A percentile compares a stretch with the other conserved stretches of the same genome.
phyloP scores from a whole-genome alignment of 2,329 filamentous ascomycete species.

The Hymenoscyphus fraxineus region DNA sequence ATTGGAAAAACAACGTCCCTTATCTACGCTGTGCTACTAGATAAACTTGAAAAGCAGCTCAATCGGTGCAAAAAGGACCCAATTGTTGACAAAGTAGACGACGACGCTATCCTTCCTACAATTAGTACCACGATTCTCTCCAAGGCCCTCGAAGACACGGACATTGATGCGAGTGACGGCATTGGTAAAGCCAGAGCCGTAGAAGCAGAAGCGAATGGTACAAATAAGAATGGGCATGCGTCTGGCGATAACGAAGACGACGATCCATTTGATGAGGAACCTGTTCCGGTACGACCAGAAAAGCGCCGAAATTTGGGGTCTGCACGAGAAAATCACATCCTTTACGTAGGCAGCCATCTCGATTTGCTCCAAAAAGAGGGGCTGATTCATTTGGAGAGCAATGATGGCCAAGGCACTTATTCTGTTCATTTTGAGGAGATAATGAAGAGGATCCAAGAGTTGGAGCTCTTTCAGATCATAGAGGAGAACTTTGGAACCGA shows the following conservation, averaged over 20 bases:
- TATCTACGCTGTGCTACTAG: constrained; percentile 73
- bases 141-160: constrained; percentile 46
- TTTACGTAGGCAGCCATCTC: constrained; percentile 69
- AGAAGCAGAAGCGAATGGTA: constrained; percentile 31
- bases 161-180: constrained; percentile 51
- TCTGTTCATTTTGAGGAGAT: constrained; percentile 77
- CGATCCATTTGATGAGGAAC: constrained; percentile 21
- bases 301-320: background rate
- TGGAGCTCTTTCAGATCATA: constrained; percentile 79
- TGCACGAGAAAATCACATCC: constrained; percentile 42
- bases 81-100: constrained; percentile 42
- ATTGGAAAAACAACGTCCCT: constrained; percentile 71
- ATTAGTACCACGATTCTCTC: constrained; percentile 56
- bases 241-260: constrained; percentile 9
- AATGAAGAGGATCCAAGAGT: constrained; percentile 65
- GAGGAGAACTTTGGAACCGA: constrained; percentile 71
- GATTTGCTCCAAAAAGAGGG: constrained; percentile 64
- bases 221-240: constrained; percentile 18
- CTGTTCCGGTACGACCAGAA: constrained; percentile 14
- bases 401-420: constrained; percentile 67
- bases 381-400: constrained; percentile 64
- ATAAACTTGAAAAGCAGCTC: constrained; percentile 64
- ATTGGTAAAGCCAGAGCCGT: constrained; percentile 52
- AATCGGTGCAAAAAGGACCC: constrained; percentile 62
- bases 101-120: constrained; percentile 32